These are phyloP conservation scores for Apostasia shenzhenica DNA, from an alignment of 106 monocot species.

Conservation along the genomic window DNA sequence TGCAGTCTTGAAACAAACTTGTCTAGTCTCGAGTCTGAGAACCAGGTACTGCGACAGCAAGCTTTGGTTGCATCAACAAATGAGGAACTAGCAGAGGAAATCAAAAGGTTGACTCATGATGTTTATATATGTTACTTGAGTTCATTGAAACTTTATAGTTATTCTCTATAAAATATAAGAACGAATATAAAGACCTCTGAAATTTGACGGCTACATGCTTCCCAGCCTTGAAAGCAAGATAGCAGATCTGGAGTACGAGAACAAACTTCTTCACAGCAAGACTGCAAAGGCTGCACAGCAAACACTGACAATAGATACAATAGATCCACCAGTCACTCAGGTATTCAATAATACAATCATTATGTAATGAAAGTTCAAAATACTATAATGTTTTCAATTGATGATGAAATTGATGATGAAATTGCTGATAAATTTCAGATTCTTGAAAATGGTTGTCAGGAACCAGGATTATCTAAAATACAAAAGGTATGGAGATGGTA, in stretches of 20 bases:
- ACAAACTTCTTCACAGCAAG: slow-evolving; percentile 46
- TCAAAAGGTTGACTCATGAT: slow-evolving; percentile 46
- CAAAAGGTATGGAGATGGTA: slow-evolving; percentile 27
- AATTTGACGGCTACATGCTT: slow-evolving; percentile 1
- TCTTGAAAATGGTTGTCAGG: slow-evolving; percentile 42
- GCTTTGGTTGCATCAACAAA: slow-evolving; percentile 62
- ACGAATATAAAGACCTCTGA: background rate
- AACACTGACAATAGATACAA: slow-evolving; percentile 15
- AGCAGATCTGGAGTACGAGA: slow-evolving; percentile 61
- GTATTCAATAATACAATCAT: background rate
- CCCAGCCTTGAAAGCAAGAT: slow-evolving; percentile 65
- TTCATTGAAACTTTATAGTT: background rate
- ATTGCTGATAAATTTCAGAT: slow-evolving; percentile 25
- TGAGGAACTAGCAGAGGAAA: slow-evolving; percentile 64
- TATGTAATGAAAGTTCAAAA: slow-evolving; percentile 1
- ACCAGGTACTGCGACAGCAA: slow-evolving; percentile 81
- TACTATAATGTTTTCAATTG: background rate
- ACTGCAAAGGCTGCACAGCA: slow-evolving; percentile 27
- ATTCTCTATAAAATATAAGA: background rate
- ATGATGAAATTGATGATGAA: no score
- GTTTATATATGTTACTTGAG: background rate
- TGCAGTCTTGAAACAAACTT: slow-evolving; percentile 73
- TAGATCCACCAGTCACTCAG: slow-evolving; percentile 9
- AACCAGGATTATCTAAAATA: slow-evolving; percentile 16
- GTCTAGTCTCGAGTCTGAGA: slow-evolving; percentile 73